phyloP scores from a whole-genome alignment of 1,284 basidiomycete species.

The Filobasidium uniguttulatum region DNA sequence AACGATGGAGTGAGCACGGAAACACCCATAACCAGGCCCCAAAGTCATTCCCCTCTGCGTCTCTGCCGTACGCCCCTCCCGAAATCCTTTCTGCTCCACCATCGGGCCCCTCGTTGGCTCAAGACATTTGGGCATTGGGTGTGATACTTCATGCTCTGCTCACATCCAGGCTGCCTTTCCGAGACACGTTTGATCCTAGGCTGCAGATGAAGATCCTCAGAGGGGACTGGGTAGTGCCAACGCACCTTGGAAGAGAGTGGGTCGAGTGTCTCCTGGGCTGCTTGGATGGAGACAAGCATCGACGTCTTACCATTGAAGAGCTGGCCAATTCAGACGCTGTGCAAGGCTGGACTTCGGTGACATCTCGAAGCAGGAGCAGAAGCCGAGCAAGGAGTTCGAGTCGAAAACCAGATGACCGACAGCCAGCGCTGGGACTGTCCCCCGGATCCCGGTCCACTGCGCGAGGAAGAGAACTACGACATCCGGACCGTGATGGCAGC shows the following conservation, averaged over 20 bases:
- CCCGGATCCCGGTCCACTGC: background rate
- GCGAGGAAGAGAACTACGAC: no score
- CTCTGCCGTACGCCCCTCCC: slow-evolving; percentile 77
- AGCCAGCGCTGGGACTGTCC: background rate
- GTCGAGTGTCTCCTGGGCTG: slow-evolving; percentile 61
- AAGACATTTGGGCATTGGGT: slow-evolving; percentile 88
- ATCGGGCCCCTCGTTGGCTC: slow-evolving; percentile 40
- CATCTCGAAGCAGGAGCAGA: slow-evolving; percentile 21
- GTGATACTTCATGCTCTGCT: slow-evolving; percentile 72
- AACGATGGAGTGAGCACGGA: slow-evolving; percentile 1
- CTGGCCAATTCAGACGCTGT: slow-evolving; percentile 67
- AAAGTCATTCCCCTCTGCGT: slow-evolving; percentile 55
- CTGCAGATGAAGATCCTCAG: slow-evolving; percentile 79
- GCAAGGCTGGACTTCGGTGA: slow-evolving; percentile 49
- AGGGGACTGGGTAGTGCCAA: slow-evolving; percentile 46
- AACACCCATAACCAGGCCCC: background rate
- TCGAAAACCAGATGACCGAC: background rate
- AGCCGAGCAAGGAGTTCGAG: slow-evolving; percentile 16
- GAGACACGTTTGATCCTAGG: slow-evolving; percentile 73
- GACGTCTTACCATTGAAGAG: slow-evolving; percentile 59
- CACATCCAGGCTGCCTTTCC: slow-evolving; percentile 66
- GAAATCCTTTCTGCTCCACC: slow-evolving; percentile 48
- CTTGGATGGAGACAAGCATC: slow-evolving; percentile 46
- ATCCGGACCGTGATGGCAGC: no score
- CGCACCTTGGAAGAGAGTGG: slow-evolving; percentile 51